Evolutionary conservation across 2,329 filamentous ascomycete species (phyloP).

Genomic region (Chrysoporthe deuterocubensis): DNA sequence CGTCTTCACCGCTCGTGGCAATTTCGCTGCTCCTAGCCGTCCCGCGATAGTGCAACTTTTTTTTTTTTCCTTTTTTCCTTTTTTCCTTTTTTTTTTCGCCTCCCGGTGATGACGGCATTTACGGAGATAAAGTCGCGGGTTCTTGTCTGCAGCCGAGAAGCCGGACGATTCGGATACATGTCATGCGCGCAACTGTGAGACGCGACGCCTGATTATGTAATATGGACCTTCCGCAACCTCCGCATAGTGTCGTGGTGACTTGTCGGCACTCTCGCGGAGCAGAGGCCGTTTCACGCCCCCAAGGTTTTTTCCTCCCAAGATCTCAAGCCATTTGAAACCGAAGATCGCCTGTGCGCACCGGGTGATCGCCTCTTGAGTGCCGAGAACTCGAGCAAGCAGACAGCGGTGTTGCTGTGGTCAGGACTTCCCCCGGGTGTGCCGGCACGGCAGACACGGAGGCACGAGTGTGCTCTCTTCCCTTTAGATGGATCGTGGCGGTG

Average conservation of each 20-base stretch:
- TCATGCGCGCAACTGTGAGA: background rate
- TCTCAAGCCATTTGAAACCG: background rate
- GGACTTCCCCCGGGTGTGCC: background rate
- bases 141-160: background rate
- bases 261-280: background rate
- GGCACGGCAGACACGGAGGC: too few species aligned
- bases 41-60: background rate
- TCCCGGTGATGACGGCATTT: background rate
- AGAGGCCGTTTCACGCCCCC: background rate
- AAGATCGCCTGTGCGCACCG: background rate
- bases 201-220: constrained; percentile 1
- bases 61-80: background rate
- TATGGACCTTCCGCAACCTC: background rate
- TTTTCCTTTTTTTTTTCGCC: background rate
- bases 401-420: background rate
- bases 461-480: too few species aligned
- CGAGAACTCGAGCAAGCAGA: background rate
- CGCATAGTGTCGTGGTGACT: too few species aligned
- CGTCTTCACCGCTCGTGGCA: background rate
- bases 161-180: background rate
- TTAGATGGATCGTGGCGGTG: too few species aligned
- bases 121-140: background rate
- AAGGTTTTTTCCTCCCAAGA: background rate
- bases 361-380: background rate
- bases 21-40: too few species aligned